phyloP scores from a whole-genome alignment of 1,139 yeast species.

The Lodderomyces margitis region DNA sequence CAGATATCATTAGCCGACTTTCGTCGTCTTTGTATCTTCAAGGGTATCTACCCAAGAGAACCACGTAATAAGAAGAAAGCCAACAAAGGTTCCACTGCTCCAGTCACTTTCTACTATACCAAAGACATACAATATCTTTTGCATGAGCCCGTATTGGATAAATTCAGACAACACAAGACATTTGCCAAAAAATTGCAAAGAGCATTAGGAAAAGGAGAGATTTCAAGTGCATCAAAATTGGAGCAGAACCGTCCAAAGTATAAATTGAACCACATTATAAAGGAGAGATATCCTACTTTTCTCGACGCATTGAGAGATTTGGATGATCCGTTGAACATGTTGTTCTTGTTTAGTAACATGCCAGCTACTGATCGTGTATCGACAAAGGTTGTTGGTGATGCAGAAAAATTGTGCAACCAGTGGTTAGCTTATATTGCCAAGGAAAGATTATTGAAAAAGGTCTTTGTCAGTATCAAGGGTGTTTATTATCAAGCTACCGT shows the following conservation, averaged over 20 bases:
- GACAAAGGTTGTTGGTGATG: constrained; percentile 78
- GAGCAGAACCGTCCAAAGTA: constrained; percentile 71
- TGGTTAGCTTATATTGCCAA: constrained; percentile 94
- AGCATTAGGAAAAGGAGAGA: constrained; percentile 91
- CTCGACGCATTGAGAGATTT: constrained; percentile 88
- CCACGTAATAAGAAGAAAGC: constrained; percentile 96
- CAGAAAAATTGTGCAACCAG: constrained; percentile 83
- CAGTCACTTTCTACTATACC: constrained; percentile 88
- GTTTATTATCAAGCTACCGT: constrained; percentile 90
- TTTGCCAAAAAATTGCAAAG: constrained; percentile 87
- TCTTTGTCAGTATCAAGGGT: constrained; percentile 95
- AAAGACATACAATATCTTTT: constrained; percentile 92
- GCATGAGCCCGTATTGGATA: constrained; percentile 91
- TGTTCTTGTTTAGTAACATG: constrained; percentile 88
- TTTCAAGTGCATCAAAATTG: constrained; percentile 80
- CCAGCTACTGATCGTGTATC: constrained; percentile 89
- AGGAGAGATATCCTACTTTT: constrained; percentile 94
- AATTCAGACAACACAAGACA: constrained; percentile 93
- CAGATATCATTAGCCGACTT: constrained; percentile 97
- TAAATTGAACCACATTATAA: constrained; percentile 84
- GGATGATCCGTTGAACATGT: constrained; percentile 94
- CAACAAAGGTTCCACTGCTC: constrained; percentile 94
- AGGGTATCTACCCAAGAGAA: constrained; percentile 95
- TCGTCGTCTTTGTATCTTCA: constrained; percentile 95
- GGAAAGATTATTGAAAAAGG: constrained; percentile 79